Percentiles rank a stretch among this genome's conserved stretches.
Conservation (phyloP, 306 rosid genomes). For the Betula pendula region DNA sequence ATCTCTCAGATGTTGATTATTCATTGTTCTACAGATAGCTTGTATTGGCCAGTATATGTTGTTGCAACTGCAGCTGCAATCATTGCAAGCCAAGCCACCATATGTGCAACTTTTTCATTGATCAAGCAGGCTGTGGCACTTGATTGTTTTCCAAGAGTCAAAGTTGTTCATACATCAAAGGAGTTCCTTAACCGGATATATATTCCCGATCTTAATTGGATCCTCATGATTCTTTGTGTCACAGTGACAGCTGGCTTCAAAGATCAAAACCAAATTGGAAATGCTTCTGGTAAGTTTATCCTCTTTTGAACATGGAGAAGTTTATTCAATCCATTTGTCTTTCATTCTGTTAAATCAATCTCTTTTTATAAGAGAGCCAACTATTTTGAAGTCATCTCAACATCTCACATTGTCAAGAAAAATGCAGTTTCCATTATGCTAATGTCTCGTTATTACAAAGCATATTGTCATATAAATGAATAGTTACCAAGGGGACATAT, state of each 20-base stretch:
- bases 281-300: conserved; percentile 71
- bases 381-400: too few species aligned
- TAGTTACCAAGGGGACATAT: too few species aligned
- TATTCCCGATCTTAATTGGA: conserved; percentile 87
- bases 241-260: conserved; percentile 82
- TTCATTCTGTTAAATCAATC: too few species aligned
- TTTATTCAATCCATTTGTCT: too few species aligned
- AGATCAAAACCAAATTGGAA: conserved; percentile 87
- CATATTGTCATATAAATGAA: too few species aligned
- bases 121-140: conserved; percentile 92
- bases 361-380: too few species aligned
- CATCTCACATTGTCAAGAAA: too few species aligned
- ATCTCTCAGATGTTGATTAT: conserved; percentile 31
- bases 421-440: too few species aligned
- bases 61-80: conserved; percentile 89
- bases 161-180: conserved; percentile 84
- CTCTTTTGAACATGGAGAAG: not conserved
- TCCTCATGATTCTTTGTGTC: conserved; percentile 90
- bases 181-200: conserved; percentile 75
- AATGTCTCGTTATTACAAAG: too few species aligned
- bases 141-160: conserved; percentile 94
- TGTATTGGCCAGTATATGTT: conserved; percentile 85
- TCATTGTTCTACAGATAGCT: conserved; percentile 42
- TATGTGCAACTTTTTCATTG: conserved; percentile 79
- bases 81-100: conserved; percentile 93